A percentile compares a stretch with the other conserved stretches of the same genome.
Conservation (phyloP, 1,284 basidiomycete species). For the Mycena citricolor region DNA sequence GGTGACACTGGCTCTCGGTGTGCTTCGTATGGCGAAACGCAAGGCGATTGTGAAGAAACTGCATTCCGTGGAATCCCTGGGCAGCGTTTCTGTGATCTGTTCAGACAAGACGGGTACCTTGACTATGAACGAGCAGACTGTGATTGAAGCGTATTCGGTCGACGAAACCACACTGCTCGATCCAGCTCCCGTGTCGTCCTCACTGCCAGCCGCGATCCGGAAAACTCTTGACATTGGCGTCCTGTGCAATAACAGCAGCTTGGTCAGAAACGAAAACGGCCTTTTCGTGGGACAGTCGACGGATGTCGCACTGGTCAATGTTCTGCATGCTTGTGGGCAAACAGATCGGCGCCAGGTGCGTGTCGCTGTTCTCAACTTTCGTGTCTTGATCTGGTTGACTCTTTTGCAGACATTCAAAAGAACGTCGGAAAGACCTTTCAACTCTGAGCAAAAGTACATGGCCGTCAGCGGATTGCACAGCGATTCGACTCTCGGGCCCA, state of each 20-base stretch:
- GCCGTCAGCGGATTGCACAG: constrained; percentile 74
- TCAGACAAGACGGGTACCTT: constrained; percentile 98
- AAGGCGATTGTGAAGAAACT: constrained; percentile 98
- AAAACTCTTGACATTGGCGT: constrained; percentile 68
- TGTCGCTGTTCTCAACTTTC: neutral
- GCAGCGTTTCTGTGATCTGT: constrained; percentile 94
- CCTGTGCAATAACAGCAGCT: constrained; percentile 72
- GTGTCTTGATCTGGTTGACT: constrained; percentile 3
- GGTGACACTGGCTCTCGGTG: constrained; percentile 93
- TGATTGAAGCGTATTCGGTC: constrained; percentile 84
- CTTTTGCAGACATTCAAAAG: constrained; percentile 66
- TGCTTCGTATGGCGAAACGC: constrained; percentile 89
- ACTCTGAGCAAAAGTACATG: constrained; percentile 93
- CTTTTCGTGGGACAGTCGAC: constrained; percentile 87
- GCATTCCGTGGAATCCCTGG: constrained; percentile 92
- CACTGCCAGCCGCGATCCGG: constrained; percentile 54
- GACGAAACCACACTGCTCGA: constrained; percentile 80
- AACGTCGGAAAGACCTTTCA: constrained; percentile 83
- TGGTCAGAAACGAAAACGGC: constrained; percentile 69
- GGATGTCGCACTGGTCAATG: constrained; percentile 89
- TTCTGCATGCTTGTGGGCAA: constrained; percentile 70
- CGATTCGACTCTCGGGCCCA: constrained; percentile 33
- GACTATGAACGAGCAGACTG: constrained; percentile 95
- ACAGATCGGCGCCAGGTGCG: constrained; percentile 71
- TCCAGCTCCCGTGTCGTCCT: constrained; percentile 35